phyloP scores from a whole-genome alignment of 371 early-diverging fungal genomes.

The Lichtheimia ornata region DNA sequence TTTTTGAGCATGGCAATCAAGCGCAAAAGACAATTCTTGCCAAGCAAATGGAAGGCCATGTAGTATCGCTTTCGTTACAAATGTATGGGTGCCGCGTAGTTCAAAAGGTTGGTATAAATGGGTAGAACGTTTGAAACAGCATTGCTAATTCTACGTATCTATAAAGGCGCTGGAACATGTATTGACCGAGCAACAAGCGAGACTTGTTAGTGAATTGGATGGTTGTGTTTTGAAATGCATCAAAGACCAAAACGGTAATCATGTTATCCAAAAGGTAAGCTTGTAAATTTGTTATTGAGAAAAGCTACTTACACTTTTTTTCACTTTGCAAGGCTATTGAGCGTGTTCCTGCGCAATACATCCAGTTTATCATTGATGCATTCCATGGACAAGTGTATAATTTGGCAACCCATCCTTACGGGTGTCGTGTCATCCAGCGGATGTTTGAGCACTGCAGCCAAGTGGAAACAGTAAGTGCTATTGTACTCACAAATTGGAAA shows the following conservation, averaged over 20 bases:
- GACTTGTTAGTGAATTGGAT: slow-evolving; percentile 92
- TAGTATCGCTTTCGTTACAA: slow-evolving; percentile 94
- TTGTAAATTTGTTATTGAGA: neutral
- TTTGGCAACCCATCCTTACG: slow-evolving; percentile 99
- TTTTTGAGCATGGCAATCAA: slow-evolving; percentile 94
- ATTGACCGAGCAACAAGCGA: slow-evolving; percentile 84
- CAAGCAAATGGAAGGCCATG: slow-evolving; percentile 93
- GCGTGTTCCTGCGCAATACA: slow-evolving; percentile 89
- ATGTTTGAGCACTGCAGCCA: slow-evolving; percentile 99
- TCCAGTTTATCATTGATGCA: slow-evolving; percentile 95
- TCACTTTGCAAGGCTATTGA: slow-evolving; percentile 82
- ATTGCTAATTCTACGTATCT: neutral
- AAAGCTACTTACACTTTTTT: neutral
- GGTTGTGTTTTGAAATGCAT: slow-evolving; percentile 97
- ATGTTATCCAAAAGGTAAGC: slow-evolving; percentile 96
- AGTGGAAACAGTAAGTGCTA: slow-evolving; percentile 68
- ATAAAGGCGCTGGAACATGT: slow-evolving; percentile 90
- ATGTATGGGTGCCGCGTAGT: slow-evolving; percentile 99
- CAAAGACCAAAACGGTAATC: slow-evolving; percentile 99
- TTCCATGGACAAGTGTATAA: slow-evolving; percentile 97
- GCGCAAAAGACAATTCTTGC: slow-evolving; percentile 89
- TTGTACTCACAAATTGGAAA: neutral
- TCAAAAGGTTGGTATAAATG: slow-evolving; percentile 71
- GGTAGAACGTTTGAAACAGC: neutral
- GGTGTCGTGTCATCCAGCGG: slow-evolving; percentile 99